A percentile compares a stretch with the other conserved stretches of the same genome.
These are phyloP conservation scores for Phenoliferia sp. DNA, from an alignment of 1,284 basidiomycete genomes.

Conservation along the genomic window DNA sequence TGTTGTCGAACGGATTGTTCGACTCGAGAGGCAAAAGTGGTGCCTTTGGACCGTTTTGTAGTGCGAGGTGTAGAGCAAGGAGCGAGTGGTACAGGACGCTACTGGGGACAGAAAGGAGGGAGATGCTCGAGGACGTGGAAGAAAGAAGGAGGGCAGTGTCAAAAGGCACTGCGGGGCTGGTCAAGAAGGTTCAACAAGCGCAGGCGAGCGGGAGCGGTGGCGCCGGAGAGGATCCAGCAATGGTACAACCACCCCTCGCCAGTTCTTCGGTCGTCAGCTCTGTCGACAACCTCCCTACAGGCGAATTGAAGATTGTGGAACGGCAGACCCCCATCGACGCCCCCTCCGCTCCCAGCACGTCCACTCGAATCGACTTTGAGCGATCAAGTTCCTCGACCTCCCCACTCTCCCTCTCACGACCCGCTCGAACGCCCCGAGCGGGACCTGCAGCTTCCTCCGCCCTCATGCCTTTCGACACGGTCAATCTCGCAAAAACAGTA, in stretches of 20 bases:
- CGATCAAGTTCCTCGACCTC: neutral
- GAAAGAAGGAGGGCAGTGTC: conserved; percentile 7
- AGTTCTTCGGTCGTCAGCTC: neutral
- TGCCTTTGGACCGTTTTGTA: conserved; percentile 18
- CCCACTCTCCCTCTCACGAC: neutral
- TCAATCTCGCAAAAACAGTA: conserved; percentile 6
- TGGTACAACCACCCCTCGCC: no score
- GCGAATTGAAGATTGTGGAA: neutral
- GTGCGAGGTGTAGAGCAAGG: conserved; percentile 5
- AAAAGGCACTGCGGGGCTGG: conserved; percentile 1
- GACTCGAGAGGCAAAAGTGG: neutral
- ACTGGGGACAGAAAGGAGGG: conserved; percentile 8
- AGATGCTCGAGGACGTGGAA: conserved; percentile 24
- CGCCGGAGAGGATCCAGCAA: no score
- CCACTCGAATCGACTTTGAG: neutral
- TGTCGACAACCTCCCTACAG: neutral
- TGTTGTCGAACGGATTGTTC: neutral
- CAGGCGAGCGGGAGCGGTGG: no score
- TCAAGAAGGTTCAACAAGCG: neutral
- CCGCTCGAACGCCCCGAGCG: neutral
- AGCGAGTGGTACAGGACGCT: conserved; percentile 11
- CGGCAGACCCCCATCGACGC: neutral
- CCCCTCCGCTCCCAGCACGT: neutral
- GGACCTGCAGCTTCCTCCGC: neutral
- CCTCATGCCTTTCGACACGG: conserved; percentile 14